Base-by-base conservation (phyloP, 257 asterid genomes). In the Buddleja alternifolia region DNA sequence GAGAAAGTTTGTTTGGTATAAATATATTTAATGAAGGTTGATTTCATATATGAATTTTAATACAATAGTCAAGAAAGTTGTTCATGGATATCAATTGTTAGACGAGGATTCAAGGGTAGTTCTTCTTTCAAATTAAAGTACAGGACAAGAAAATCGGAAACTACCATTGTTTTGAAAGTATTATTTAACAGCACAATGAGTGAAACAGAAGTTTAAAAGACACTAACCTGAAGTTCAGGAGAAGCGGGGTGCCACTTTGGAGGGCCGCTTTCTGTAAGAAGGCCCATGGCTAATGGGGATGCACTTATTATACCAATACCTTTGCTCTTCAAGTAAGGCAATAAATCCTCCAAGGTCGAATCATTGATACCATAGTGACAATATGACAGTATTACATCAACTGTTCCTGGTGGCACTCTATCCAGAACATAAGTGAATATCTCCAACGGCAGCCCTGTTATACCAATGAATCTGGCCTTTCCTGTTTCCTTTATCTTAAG, bases 201-300 rank as follows among this genome's bases (percentile, higher is more conserved):
- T 40, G 45, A 47, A 32, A 12, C 10, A 61, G 34, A 58, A 39
- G 39, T 32, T 37, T 9, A n/a, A 45, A 72, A 56, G 25, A 58
- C 20, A 63, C 17, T 41, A 45, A 91, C 99, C 99, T 89, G 86
- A 68, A 94, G 91, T 70, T 91, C 92, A 12, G 90, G 81, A 47
- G 95, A 70, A 72, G 99, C 97, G 65, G 99, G 99, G 80, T 91
- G 97, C 99, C 99, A 94, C 23, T 89, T 92, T 4, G 97, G 97
- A 48, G 96, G 95, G 55, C 96, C 97, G 67, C 41, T 69, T 77
- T 94, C 97, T 1, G 99, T 94, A 52, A 94, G 92, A 76, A 94
- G 99, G 44, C 99, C 99, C 97, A 94, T 94, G 0, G 99, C 81
- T 20, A 94, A 82, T 5, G 99, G 99, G 56, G 97, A 91, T 70